phyloP scores from a whole-genome alignment of 176 grass and related monocot species.

The Lolium perenne region DNA sequence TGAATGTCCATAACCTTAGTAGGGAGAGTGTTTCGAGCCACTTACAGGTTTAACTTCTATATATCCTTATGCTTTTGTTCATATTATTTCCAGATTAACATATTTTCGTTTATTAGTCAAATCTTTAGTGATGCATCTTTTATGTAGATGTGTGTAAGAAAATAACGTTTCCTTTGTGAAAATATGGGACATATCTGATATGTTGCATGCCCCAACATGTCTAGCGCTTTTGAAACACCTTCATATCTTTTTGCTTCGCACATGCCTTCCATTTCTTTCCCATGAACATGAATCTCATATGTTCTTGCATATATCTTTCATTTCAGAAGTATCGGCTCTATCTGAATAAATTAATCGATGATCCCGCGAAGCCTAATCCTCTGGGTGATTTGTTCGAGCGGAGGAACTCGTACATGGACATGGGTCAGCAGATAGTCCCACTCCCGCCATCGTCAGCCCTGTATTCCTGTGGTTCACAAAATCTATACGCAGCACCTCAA shows the following conservation, averaged over 20 bases:
- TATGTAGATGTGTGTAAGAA: not conserved
- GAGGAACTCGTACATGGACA: too few relatives aligned
- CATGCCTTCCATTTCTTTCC: not conserved
- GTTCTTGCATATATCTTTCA: constrained; percentile 13
- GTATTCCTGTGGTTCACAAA: not conserved
- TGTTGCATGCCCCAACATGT: not conserved
- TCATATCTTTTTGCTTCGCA: not conserved
- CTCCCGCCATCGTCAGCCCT: not conserved
- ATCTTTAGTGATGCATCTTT: too few relatives aligned
- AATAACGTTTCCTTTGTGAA: not conserved
- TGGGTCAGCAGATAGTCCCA: too few relatives aligned
- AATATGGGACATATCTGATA: not conserved
- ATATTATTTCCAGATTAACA: not conserved
- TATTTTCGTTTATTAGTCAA: not conserved
- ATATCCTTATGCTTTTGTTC: constrained; percentile 2
- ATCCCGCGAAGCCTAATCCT: not conserved
- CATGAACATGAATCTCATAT: constrained; percentile 39
- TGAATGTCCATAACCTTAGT: constrained; percentile 51
- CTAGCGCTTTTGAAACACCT: not conserved
- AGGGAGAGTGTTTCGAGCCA: constrained; percentile 75
- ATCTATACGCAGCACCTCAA: not conserved
- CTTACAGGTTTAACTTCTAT: constrained; percentile 60
- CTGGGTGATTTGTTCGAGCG: too few relatives aligned
- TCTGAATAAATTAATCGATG: constrained; percentile 42
- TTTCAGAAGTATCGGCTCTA: constrained; percentile 74